A percentile compares a stretch with the other conserved stretches of the same genome.
Evolutionary conservation across 1,284 basidiomycete genomes (phyloP).

Genomic region (Ceratobasidium sp.): DNA sequence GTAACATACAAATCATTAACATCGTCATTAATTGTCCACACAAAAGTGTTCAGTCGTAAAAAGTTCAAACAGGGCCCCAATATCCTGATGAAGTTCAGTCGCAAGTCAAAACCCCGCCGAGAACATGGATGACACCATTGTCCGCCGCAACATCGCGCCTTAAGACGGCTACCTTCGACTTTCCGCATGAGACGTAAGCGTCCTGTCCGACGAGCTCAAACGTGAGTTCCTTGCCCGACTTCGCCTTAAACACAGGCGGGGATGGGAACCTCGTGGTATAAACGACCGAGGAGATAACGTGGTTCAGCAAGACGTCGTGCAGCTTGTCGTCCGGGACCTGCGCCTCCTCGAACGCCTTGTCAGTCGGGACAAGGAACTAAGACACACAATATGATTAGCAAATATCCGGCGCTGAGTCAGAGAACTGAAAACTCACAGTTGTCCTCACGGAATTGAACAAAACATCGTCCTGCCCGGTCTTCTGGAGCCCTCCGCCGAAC

Average conservation of each 20-base stretch:
- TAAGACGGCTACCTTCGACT: background rate
- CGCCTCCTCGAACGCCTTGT: background rate
- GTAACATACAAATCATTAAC: too few relatives aligned
- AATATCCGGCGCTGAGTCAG: too few relatives aligned
- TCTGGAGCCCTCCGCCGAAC: constrained; percentile 8
- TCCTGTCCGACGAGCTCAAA: background rate
- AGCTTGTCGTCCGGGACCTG: background rate
- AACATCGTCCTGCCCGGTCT: too few relatives aligned
- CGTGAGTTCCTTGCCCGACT: constrained; percentile 11
- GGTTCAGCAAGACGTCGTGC: background rate
- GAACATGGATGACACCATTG: constrained; percentile 15
- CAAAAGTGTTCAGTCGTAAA: too few relatives aligned
- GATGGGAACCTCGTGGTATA: background rate
- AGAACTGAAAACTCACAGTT: too few relatives aligned
- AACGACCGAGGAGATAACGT: too few relatives aligned
- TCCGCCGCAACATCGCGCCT: constrained; percentile 4
- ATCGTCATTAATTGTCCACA: too few relatives aligned
- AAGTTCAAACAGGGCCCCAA: too few relatives aligned
- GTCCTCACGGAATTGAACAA: too few relatives aligned
- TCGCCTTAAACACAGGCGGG: background rate
- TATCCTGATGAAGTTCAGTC: too few relatives aligned
- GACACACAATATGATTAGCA: too few relatives aligned
- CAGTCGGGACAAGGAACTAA: constrained; percentile 7
- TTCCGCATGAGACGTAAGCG: constrained; percentile 12
- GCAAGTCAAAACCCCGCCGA: constrained; percentile 13